Percentiles rank a stretch among this genome's conserved stretches.
Conservation (phyloP, 2,329 filamentous ascomycete species). For the Pezicula neosporulosa region DNA sequence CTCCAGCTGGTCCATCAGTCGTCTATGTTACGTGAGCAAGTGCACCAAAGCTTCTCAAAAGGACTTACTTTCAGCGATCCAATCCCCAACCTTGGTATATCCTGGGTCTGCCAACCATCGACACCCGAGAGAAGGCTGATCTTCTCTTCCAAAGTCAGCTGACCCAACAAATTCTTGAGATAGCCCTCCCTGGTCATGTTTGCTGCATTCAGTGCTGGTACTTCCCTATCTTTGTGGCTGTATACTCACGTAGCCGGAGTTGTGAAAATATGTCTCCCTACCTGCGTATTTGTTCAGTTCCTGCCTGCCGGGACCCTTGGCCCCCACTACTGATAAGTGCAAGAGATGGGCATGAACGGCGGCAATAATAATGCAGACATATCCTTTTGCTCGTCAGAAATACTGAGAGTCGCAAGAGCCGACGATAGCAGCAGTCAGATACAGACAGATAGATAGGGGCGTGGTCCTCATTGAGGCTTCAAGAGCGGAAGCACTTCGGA, state of each 20-base stretch:
- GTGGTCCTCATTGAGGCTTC: too few relatives aligned
- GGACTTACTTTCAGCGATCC: not conserved
- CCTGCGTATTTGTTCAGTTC: not conserved
- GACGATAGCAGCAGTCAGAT: too few relatives aligned
- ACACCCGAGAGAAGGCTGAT: not conserved
- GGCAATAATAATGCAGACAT: not conserved
- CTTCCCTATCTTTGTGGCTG: too few relatives aligned
- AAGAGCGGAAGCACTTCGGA: too few relatives aligned
- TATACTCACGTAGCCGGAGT: not conserved
- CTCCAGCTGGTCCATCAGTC: not conserved
- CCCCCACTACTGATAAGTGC: not conserved
- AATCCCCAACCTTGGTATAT: not conserved
- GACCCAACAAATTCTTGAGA: not conserved
- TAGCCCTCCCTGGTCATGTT: not conserved
- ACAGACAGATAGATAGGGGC: too few relatives aligned
- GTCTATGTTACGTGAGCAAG: not conserved
- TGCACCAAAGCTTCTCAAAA: too few relatives aligned
- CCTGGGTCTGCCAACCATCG: not conserved
- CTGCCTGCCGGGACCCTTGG: not conserved
- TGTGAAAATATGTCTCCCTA: not conserved
- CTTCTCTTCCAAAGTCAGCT: conserved; percentile 1
- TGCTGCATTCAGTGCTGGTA: too few relatives aligned
- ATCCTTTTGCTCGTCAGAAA: not conserved
- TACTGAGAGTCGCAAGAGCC: too few relatives aligned
- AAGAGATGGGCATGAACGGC: not conserved